Percentiles rank a stretch among this genome's conserved stretches.
These are phyloP conservation scores for Herpetospermum pedunculosum DNA, from an alignment of 306 rosid genomes.

Conservation along the genomic window DNA sequence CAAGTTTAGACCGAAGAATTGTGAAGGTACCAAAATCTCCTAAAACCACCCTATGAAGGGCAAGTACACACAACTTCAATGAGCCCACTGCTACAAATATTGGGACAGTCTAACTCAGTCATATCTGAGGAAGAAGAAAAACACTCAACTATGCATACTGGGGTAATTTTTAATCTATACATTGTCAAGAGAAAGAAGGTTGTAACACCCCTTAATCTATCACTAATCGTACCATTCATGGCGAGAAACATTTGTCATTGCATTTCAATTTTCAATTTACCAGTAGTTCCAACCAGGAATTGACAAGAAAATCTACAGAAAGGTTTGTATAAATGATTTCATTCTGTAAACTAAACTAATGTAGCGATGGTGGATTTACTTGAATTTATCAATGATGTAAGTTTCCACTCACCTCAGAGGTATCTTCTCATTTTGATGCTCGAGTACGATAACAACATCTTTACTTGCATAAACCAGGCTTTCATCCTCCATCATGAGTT, in stretches of 20 bases:
- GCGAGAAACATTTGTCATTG: background rate
- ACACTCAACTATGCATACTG: background rate
- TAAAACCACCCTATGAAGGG: background rate
- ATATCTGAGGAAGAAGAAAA: background rate
- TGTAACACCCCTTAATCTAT: background rate
- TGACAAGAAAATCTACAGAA: background rate
- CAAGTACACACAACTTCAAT: background rate
- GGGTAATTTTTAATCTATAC: background rate
- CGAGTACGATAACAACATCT: constrained; percentile 85
- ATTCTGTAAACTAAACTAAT: background rate
- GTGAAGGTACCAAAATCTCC: background rate
- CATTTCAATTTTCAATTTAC: background rate
- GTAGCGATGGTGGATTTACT: background rate
- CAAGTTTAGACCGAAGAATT: background rate
- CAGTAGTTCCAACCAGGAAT: background rate
- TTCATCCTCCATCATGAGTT: constrained; percentile 91
- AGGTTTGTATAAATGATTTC: background rate
- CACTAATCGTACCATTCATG: background rate
- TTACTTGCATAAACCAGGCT: constrained; percentile 92
- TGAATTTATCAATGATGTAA: background rate
- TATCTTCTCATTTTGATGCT: constrained; percentile 80
- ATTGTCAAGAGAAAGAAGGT: background rate
- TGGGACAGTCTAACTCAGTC: background rate
- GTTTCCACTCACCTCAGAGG: constrained; percentile 68
- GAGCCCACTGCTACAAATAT: background rate